These are phyloP conservation scores for Mycena vulgaris DNA, from an alignment of 768 basidiomycete genomes.

Conservation along the genomic window DNA sequence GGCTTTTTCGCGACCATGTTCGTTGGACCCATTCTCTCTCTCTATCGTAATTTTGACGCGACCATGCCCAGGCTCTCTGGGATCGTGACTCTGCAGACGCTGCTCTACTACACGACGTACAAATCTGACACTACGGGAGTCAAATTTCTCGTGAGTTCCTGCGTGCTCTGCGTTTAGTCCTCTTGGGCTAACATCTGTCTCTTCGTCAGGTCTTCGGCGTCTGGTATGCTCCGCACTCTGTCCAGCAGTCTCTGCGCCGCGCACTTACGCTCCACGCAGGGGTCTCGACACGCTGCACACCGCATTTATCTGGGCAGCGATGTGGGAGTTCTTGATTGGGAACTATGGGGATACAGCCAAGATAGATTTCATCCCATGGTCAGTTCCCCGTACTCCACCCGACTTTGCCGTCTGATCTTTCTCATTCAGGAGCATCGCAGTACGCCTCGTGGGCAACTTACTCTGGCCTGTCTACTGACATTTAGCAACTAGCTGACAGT, in stretches of 20 bases:
- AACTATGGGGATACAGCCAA: slow-evolving; percentile 56
- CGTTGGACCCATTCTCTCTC: slow-evolving; percentile 28
- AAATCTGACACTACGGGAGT: slow-evolving; percentile 47
- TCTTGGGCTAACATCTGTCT: not conserved
- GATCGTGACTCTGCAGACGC: slow-evolving; percentile 55
- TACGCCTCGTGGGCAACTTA: slow-evolving; percentile 37
- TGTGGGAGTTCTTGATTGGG: slow-evolving; percentile 62
- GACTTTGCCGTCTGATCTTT: not conserved
- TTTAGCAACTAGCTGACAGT: slow-evolving; percentile 50
- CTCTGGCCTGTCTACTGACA: not conserved
- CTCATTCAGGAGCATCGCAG: slow-evolving; percentile 54
- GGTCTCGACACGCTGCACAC: slow-evolving; percentile 58
- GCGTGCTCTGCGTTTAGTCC: not conserved
- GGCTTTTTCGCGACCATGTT: slow-evolving; percentile 57
- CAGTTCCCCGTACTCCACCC: no score
- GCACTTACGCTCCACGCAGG: slow-evolving; percentile 43
- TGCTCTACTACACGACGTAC: slow-evolving; percentile 58
- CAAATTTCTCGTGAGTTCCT: slow-evolving; percentile 52
- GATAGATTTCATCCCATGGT: slow-evolving; percentile 65
- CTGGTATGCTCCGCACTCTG: slow-evolving; percentile 45
- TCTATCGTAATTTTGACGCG: not conserved
- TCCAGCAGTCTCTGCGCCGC: not conserved
- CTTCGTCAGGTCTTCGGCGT: slow-evolving; percentile 43
- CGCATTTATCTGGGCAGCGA: slow-evolving; percentile 54
- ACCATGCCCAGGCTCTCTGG: slow-evolving; percentile 55